A percentile compares a stretch with the other conserved stretches of the same genome.
phyloP scores from a whole-genome alignment of 23 red algal species.

The Gracilaria gracilis region DNA sequence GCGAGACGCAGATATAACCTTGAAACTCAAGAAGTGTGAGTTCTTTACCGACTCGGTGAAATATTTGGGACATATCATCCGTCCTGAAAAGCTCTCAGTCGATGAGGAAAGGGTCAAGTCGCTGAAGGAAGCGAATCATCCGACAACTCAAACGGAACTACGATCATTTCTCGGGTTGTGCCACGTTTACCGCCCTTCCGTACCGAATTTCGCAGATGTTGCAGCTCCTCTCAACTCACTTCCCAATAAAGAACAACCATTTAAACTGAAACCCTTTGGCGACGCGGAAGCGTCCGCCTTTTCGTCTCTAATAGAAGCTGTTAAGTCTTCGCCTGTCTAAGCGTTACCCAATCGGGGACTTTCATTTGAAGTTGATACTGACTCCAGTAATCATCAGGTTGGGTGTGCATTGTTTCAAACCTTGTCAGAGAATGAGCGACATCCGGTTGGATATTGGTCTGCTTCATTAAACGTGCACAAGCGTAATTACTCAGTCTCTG shows the following conservation, averaged over 20 bases:
- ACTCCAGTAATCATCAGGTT: neutral
- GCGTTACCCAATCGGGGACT: no score
- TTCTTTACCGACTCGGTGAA: slow-evolving; percentile 15
- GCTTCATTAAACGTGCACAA: neutral
- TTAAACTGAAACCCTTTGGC: neutral
- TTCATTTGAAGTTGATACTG: no score
- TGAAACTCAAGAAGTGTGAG: slow-evolving; percentile 40
- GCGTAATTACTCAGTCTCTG: slow-evolving; percentile 1
- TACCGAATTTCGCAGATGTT: slow-evolving; percentile 25
- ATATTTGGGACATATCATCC: slow-evolving; percentile 37
- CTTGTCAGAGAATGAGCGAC: neutral
- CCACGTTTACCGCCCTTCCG: neutral
- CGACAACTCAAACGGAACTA: neutral
- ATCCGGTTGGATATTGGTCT: slow-evolving; percentile 32
- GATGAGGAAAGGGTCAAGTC: slow-evolving; percentile 12
- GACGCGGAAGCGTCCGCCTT: neutral
- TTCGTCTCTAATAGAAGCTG: neutral
- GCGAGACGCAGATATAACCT: slow-evolving; percentile 9
- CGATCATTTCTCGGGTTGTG: slow-evolving; percentile 12
- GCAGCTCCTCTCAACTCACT: slow-evolving; percentile 13
- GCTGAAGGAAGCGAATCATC: neutral
- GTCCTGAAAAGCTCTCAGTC: slow-evolving; percentile 12
- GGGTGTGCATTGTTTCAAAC: slow-evolving; percentile 9
- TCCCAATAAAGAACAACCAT: neutral
- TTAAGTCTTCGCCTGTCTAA: neutral